These are phyloP conservation scores for Melampsora americana DNA, from an alignment of 1,284 basidiomycete genomes.

Conservation along the genomic window DNA sequence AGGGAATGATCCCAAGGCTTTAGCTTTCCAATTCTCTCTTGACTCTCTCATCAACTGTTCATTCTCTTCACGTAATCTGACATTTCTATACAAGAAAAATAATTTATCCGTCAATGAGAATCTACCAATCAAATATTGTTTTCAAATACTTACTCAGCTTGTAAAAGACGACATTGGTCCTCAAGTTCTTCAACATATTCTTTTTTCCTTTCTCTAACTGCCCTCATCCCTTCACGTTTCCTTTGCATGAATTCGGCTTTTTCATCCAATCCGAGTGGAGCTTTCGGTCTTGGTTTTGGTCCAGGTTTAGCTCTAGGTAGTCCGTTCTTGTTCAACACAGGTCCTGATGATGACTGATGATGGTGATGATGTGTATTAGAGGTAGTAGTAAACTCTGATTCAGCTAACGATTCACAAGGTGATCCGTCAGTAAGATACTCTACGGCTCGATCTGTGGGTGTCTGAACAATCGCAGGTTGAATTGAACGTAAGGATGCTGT, in stretches of 20 bases:
- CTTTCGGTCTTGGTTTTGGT: slow-evolving; percentile 16
- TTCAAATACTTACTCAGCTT: slow-evolving; percentile 19
- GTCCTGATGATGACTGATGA: too few relatives aligned
- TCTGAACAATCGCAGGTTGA: background rate
- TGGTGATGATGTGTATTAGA: background rate
- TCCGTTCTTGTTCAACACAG: slow-evolving; percentile 3
- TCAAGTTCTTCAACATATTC: slow-evolving; percentile 36
- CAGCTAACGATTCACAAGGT: background rate
- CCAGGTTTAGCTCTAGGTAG: slow-evolving; percentile 10
- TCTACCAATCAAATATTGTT: background rate
- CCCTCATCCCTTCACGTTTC: slow-evolving; percentile 26
- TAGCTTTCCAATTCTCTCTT: slow-evolving; percentile 38
- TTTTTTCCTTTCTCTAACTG: slow-evolving; percentile 22
- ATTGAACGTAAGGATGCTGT: slow-evolving; percentile 1
- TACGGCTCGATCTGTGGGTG: background rate
- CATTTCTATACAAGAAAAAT: slow-evolving; percentile 15
- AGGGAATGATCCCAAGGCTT: slow-evolving; percentile 8
- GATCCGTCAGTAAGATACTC: background rate
- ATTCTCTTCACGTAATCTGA: slow-evolving; percentile 31
- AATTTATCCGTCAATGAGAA: background rate
- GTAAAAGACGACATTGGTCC: slow-evolving; percentile 29
- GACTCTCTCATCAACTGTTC: slow-evolving; percentile 36
- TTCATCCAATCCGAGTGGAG: background rate
- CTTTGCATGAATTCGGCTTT: slow-evolving; percentile 20
- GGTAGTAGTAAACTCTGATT: background rate